These are phyloP conservation scores for Pichia sp. DNA, from an alignment of 1,139 yeast species.

Conservation along the genomic window DNA sequence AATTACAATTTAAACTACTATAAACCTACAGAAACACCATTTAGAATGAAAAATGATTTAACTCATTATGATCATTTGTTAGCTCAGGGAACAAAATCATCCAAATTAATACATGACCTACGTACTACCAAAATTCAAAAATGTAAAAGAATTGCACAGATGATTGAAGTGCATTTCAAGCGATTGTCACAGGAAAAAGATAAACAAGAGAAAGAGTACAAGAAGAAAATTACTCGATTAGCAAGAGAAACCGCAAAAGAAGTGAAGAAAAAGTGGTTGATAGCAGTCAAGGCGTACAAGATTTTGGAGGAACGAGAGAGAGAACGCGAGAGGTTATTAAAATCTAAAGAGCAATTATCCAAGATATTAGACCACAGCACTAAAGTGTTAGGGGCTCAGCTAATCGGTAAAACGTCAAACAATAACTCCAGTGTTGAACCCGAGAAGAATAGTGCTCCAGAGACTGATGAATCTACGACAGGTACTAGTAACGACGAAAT, in stretches of 20 bases:
- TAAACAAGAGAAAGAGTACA: slow-evolving; percentile 65
- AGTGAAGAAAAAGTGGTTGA: slow-evolving; percentile 84
- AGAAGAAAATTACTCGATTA: slow-evolving; percentile 58
- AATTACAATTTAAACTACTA: slow-evolving; percentile 27
- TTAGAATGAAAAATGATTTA: slow-evolving; percentile 38
- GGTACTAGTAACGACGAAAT: slow-evolving; percentile 24
- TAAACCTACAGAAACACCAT: slow-evolving; percentile 42
- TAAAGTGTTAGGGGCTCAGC: slow-evolving; percentile 80
- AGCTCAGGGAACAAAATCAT: slow-evolving; percentile 69
- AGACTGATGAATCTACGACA: slow-evolving; percentile 19
- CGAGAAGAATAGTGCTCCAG: slow-evolving; percentile 27
- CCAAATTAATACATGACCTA: slow-evolving; percentile 66
- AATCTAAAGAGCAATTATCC: slow-evolving; percentile 84
- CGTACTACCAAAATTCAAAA: slow-evolving; percentile 63
- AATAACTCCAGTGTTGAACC: slow-evolving; percentile 20
- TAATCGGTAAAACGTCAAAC: slow-evolving; percentile 37
- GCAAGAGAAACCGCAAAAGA: slow-evolving; percentile 80
- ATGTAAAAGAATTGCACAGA: slow-evolving; percentile 68
- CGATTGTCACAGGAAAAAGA: slow-evolving; percentile 87
- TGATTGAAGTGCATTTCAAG: slow-evolving; percentile 84
- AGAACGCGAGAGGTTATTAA: slow-evolving; percentile 65
- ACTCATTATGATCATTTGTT: slow-evolving; percentile 71
- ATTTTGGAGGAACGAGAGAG: slow-evolving; percentile 49
- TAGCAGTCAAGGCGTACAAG: slow-evolving; percentile 80
- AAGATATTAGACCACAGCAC: slow-evolving; percentile 91